Percentiles rank a stretch among this genome's conserved stretches.
These are phyloP conservation scores for Trypethelium eluteriae DNA, from an alignment of 495 filamentous ascomycete species.

Conservation along the genomic window DNA sequence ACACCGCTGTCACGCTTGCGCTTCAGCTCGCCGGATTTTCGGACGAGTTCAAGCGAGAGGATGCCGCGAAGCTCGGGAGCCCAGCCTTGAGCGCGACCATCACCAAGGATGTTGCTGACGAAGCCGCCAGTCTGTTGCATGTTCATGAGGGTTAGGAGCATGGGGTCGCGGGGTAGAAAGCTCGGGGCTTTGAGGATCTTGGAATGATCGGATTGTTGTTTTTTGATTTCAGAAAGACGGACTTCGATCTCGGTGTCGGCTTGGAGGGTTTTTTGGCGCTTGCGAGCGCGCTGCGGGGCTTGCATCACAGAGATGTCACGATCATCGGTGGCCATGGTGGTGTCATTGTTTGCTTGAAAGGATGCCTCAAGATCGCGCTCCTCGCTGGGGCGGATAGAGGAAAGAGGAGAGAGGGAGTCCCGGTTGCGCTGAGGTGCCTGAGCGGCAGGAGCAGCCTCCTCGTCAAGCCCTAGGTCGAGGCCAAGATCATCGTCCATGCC, in stretches of 20 bases:
- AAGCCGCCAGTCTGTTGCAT: slow-evolving; percentile 85
- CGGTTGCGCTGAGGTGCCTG: slow-evolving; percentile 42
- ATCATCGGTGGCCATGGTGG: neutral
- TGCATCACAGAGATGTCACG: slow-evolving; percentile 37
- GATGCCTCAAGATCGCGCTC: slow-evolving; percentile 50
- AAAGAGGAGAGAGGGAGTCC: slow-evolving; percentile 64
- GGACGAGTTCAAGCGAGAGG: slow-evolving; percentile 71
- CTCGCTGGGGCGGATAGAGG: slow-evolving; percentile 43
- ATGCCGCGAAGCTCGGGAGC: slow-evolving; percentile 85
- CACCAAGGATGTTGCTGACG: slow-evolving; percentile 69
- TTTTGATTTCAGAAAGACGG: slow-evolving; percentile 55
- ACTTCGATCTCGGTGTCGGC: slow-evolving; percentile 60
- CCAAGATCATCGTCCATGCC: slow-evolving; percentile 40
- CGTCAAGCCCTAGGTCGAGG: slow-evolving; percentile 48
- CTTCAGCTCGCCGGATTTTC: slow-evolving; percentile 74
- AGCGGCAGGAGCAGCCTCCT: slow-evolving; percentile 35
- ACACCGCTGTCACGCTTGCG: slow-evolving; percentile 87
- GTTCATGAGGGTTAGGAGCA: slow-evolving; percentile 77
- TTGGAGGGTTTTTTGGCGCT: slow-evolving; percentile 67
- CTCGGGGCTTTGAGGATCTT: slow-evolving; percentile 70
- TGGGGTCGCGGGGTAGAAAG: slow-evolving; percentile 78
- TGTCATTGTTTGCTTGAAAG: slow-evolving; percentile 33
- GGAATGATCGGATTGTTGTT: slow-evolving; percentile 68
- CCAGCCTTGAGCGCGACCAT: slow-evolving; percentile 68
- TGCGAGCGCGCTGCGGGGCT: slow-evolving; percentile 58